phyloP scores from a whole-genome alignment of 441 rosid species.

The Pelargonium cotyledonis region DNA sequence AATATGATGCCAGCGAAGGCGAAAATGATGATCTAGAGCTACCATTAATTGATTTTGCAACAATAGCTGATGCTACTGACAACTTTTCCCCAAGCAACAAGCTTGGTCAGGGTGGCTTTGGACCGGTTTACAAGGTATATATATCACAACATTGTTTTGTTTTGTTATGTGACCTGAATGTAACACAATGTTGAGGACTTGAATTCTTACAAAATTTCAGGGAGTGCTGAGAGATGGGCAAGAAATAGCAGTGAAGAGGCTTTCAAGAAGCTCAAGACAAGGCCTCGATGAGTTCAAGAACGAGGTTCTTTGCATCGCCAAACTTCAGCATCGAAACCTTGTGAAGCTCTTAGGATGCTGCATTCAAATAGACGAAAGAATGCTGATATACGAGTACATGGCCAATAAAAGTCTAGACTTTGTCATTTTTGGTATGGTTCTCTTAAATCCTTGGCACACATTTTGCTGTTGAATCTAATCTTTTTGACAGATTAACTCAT shows the following conservation, averaged over 20 bases:
- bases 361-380: constrained; percentile 24
- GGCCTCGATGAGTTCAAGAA: constrained; percentile 35
- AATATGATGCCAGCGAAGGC: not conserved
- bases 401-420: constrained; percentile 33
- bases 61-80: constrained; percentile 28
- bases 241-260: constrained; percentile 35
- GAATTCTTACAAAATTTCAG: constrained; percentile 12
- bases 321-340: constrained; percentile 34
- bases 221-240: constrained; percentile 24
- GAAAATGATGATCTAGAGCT: constrained; percentile 28
- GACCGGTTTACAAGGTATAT: constrained; percentile 32
- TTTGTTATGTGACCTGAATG: not conserved
- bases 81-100: constrained; percentile 30
- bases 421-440: constrained; percentile 32
- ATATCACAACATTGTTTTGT: not conserved
- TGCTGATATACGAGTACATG: constrained; percentile 33
- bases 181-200: not conserved
- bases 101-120: constrained; percentile 43
- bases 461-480: too few relatives aligned
- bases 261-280: constrained; percentile 28
- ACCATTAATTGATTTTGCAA: constrained; percentile 26
- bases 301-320: constrained; percentile 28
- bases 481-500: not conserved
- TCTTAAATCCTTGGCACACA: not conserved
- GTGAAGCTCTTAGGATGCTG: constrained; percentile 33